Base-by-base conservation (phyloP, 2,329 filamentous ascomycete genomes). In the Alternaria sp. region DNA sequence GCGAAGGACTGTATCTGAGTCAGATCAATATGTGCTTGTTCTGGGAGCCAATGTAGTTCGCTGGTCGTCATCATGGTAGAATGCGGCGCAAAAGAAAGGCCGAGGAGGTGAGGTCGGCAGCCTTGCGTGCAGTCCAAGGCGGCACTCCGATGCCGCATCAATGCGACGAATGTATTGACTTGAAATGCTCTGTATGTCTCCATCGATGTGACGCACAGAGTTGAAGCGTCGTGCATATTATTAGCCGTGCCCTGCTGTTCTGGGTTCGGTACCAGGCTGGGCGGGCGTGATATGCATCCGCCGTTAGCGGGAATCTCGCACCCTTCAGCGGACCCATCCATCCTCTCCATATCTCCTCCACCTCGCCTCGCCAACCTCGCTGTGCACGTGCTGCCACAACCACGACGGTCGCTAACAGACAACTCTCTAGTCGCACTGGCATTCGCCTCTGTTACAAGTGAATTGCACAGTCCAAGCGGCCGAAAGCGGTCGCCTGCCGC, bases 401-500 rank as follows among this genome's bases (percentile, higher is more conserved):
- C 46, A 58, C 62, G 43, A 28, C 62, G 28, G 43, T 49, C 59
- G 28, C 36, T 28, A 10, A 25, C 21, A 51, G 36, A 30, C 28
- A 40, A 47, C 6, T 36, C 32, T 17, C 15, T 19, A 47, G 12
- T 43, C 32, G 13, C 30, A 13, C 40, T 51, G 28, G 23, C 19
- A 30, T 17, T 25, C 10, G 12, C 40, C 46, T 45, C 30, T 26
- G 17, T 17, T 12, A 25, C 15, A 28, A 17, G n/a, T 59, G 52
- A 32, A 54, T 56, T 58, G n/a, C 65, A 60, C 57, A 57, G 59
- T 30, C 59, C 46, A 57, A 58, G 57, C 58, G 59, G 50, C 57
- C 62, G 47, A 61, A 62, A 63, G 67, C 68, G 68, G 68, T 69
- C 65, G 67, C 60, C 68, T 71, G 67, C 71, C 70, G 55, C 65